Evolutionary conservation across 2,329 filamentous ascomycete species (phyloP).

Genomic region (Colletotrichum incanum): DNA sequence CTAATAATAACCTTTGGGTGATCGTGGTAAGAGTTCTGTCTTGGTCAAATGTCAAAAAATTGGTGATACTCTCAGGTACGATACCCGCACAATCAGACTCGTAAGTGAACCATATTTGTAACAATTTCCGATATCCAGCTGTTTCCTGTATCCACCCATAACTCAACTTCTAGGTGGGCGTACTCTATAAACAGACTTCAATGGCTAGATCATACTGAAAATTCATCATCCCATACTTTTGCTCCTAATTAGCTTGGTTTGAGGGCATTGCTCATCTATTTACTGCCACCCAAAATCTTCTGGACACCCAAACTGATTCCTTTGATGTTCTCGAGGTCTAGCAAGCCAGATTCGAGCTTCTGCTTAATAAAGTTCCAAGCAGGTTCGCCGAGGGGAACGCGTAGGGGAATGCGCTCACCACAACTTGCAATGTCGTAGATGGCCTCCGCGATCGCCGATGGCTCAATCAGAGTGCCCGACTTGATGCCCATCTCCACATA

Average conservation of each 20-base stretch:
- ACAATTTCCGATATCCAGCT: too few relatives aligned
- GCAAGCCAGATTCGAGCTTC: slow-evolving; percentile 51
- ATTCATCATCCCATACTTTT: neutral
- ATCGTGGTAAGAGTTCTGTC: too few relatives aligned
- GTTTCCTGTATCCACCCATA: too few relatives aligned
- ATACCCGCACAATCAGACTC: too few relatives aligned
- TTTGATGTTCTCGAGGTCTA: slow-evolving; percentile 54
- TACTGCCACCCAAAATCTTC: neutral
- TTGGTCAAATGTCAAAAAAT: too few relatives aligned
- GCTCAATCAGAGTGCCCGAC: slow-evolving; percentile 47
- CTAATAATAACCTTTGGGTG: too few relatives aligned
- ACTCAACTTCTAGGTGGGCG: too few relatives aligned
- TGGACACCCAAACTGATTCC: slow-evolving; percentile 48
- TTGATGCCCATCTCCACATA: slow-evolving; percentile 33
- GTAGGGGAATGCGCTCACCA: slow-evolving; percentile 56
- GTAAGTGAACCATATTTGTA: too few relatives aligned
- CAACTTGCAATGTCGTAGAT: slow-evolving; percentile 54
- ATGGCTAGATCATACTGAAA: too few relatives aligned
- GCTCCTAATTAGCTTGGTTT: neutral
- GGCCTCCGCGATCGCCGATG: slow-evolving; percentile 53
- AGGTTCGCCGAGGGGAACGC: slow-evolving; percentile 59
- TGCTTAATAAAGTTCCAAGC: slow-evolving; percentile 53
- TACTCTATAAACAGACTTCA: too few relatives aligned
- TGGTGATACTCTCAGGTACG: too few relatives aligned
- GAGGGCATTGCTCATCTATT: neutral